Evolutionary conservation across 306 rosid genomes (phyloP), one percentile per base, ranked within the genome.

Genomic region (Lathyrus tuberosus): DNA sequence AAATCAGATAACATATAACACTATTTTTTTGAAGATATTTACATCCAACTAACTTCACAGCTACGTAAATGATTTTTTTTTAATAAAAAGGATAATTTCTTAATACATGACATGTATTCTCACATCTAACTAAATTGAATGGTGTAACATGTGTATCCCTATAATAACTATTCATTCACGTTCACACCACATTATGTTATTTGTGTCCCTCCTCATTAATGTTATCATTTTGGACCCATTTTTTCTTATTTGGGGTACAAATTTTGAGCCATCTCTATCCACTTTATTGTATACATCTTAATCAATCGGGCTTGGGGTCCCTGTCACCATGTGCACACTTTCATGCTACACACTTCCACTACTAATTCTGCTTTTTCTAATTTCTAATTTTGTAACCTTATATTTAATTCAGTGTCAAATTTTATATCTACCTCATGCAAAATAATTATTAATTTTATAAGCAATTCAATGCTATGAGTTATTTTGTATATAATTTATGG

Each of bases 221-320:
- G 51, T 30, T 47, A 35, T 6, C 61, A 48, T 48, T 37, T 37
- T 48, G 52, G 69, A 2, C 76, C 76, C 76, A 72, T 62, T 37
- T 14, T 71, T 33, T 33, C 5, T 5, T 33, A 33, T 33, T 33
- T 33, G 38, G 38, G 38, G 38, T 1, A 33, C 38, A 33, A 33
- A 33, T 33, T 37, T 48, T 40, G 69, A 2, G 69, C 76, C 76
- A 72, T 62, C 47, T 14, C 60, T 61, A 48, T 47, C 76, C 49
- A 10, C 67, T 37, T 62, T 35, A 62, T 18, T 38, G 48, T 62
- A 17, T 61, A 61, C 17, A 59, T 54, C 48, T 35, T 38, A 62
- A 62, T 62, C 67, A 62, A 37, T 62, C 16, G 10, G 30, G 5
- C 28, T 9, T 35, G 18, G 18, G 30, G 26, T 71, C 76, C 60